These are phyloP conservation scores for Pichiaceae sp. DNA, from an alignment of 1,139 yeast genomes.

Conservation along the genomic window DNA sequence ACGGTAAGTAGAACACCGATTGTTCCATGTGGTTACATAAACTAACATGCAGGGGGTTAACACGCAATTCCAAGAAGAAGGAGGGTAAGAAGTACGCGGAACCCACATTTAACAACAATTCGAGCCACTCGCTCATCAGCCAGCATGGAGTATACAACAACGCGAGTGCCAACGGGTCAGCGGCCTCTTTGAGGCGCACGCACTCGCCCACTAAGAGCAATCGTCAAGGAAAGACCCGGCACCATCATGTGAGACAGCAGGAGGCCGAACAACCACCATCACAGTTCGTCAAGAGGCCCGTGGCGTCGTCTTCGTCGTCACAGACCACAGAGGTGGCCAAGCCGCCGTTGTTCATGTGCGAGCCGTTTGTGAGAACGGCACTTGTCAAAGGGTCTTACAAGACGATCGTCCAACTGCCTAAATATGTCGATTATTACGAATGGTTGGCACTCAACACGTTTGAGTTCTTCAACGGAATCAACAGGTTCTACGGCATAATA, in stretches of 20 bases:
- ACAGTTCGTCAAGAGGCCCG: not conserved
- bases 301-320: not conserved
- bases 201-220: conserved; percentile 25
- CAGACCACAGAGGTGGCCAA: conserved; percentile 18
- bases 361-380: conserved; percentile 91
- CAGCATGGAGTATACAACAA: conserved; percentile 13
- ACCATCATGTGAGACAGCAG: conserved; percentile 22
- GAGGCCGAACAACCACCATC: conserved; percentile 15
- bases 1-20: conserved; percentile 24
- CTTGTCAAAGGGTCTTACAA: conserved; percentile 95
- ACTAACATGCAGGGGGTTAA: conserved; percentile 45
- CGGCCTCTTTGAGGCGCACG: conserved; percentile 22
- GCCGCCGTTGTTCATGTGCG: conserved; percentile 70
- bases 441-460: conserved; percentile 93
- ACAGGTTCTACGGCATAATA: conserved; percentile 81
- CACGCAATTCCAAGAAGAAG: conserved; percentile 52
- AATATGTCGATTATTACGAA: conserved; percentile 87
- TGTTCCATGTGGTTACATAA: not conserved
- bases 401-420: conserved; percentile 90
- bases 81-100: conserved; percentile 17
- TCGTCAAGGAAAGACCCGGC: conserved; percentile 7
- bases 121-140: conserved; percentile 15
- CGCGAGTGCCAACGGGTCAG: conserved; percentile 29
- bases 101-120: conserved; percentile 19
- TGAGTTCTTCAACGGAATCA: conserved; percentile 79